Conservation (phyloP, 805 yeast species). For the Candida koratica region DNA sequence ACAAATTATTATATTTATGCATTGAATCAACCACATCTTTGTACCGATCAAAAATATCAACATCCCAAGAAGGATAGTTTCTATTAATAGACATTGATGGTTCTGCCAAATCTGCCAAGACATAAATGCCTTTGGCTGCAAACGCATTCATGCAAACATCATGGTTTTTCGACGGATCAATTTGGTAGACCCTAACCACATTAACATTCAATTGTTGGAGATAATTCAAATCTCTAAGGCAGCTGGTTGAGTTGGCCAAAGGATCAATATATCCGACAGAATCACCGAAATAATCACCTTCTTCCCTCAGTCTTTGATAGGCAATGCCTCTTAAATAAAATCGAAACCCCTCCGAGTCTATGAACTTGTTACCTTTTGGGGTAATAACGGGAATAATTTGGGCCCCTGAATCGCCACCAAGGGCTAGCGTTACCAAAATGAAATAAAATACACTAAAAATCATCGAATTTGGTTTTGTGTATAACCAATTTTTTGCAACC, state of each 20-base stretch:
- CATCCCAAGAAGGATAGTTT: constrained; percentile 33
- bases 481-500: neutral
- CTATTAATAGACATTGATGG: constrained; percentile 33
- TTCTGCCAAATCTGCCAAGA: constrained; percentile 33
- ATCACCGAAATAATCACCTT: constrained; percentile 23
- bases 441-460: neutral
- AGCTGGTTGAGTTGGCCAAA: constrained; percentile 61
- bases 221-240: constrained; percentile 82
- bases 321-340: constrained; percentile 87
- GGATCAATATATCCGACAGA: constrained; percentile 59
- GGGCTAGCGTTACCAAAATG: neutral
- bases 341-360: constrained; percentile 68
- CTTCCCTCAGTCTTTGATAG: constrained; percentile 68
- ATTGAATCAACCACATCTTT: constrained; percentile 32
- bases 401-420: neutral
- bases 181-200: constrained; percentile 80
- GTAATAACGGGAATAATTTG: constrained; percentile 1
- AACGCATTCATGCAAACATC: constrained; percentile 72
- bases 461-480: constrained; percentile 1
- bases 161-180: constrained; percentile 70
- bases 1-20: constrained; percentile 28
- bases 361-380: constrained; percentile 51
- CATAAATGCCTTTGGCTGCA: constrained; percentile 34
- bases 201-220: constrained; percentile 66
- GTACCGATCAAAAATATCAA: constrained; percentile 26